These are phyloP conservation scores for Syncephalastrum contaminatum DNA, from an alignment of 371 early-diverging fungal genomes.

Conservation along the genomic window DNA sequence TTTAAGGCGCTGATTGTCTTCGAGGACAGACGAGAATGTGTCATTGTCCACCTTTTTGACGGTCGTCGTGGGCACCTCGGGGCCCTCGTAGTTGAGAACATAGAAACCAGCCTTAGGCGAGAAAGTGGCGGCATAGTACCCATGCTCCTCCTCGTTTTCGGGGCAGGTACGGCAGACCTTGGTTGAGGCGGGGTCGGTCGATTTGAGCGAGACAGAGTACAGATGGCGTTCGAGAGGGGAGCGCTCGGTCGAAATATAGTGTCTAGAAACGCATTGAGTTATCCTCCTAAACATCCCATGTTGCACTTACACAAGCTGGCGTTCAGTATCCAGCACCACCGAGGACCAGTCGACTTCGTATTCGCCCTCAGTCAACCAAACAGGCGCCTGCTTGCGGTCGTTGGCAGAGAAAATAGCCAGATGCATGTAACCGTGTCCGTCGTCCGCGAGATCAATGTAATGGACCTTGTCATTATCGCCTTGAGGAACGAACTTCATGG, in stretches of 20 bases:
- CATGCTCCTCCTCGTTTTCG: slow-evolving; percentile 42
- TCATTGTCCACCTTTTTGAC: slow-evolving; percentile 57
- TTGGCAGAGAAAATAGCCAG: slow-evolving; percentile 67
- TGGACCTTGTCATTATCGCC: slow-evolving; percentile 38
- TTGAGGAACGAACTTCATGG: slow-evolving; percentile 43
- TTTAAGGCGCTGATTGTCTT: slow-evolving; percentile 54
- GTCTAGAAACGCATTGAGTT: slow-evolving; percentile 24
- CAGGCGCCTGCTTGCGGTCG: slow-evolving; percentile 44
- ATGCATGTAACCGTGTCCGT: slow-evolving; percentile 76
- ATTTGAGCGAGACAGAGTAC: slow-evolving; percentile 44
- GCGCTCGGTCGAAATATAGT: slow-evolving; percentile 72
- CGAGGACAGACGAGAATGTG: slow-evolving; percentile 51
- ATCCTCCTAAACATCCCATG: too few species aligned
- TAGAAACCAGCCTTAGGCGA: slow-evolving; percentile 78
- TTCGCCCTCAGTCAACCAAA: slow-evolving; percentile 81
- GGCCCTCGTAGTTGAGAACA: slow-evolving; percentile 79
- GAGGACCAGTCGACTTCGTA: slow-evolving; percentile 80
- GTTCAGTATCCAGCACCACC: slow-evolving; percentile 56
- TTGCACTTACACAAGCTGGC: slow-evolving; percentile 55
- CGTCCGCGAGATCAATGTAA: slow-evolving; percentile 82
- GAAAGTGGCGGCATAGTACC: slow-evolving; percentile 73
- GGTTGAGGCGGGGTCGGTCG: slow-evolving; percentile 18
- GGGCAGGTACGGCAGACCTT: slow-evolving; percentile 45
- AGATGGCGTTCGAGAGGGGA: slow-evolving; percentile 80
- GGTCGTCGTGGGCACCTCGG: slow-evolving; percentile 82